phyloP scores from a whole-genome alignment of 345 rosid genomes.

The Draba incana region DNA sequence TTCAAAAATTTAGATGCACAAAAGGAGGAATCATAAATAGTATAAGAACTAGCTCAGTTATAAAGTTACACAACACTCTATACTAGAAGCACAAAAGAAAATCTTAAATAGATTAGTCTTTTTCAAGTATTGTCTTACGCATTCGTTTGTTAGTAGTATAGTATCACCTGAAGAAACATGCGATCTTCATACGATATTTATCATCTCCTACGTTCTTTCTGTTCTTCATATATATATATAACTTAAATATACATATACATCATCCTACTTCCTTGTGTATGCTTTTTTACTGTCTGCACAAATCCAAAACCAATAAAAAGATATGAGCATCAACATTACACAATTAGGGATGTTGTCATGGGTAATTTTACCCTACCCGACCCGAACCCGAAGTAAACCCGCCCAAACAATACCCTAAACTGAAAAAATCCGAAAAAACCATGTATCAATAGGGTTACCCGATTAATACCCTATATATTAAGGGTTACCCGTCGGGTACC shows the following conservation, averaged over 20 bases:
- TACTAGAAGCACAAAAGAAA: constrained; percentile 19
- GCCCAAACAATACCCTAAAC: too few relatives aligned
- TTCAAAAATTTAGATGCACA: background rate
- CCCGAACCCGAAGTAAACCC: too few relatives aligned
- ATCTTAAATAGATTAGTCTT: background rate
- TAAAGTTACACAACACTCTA: constrained; percentile 18
- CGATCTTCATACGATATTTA: constrained; percentile 36
- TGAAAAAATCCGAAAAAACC: too few relatives aligned
- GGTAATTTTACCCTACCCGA: too few relatives aligned
- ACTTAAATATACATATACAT: constrained; percentile 53
- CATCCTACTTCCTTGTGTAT: constrained; percentile 59
- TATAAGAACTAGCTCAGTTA: constrained; percentile 19
- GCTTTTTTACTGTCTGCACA: constrained; percentile 70
- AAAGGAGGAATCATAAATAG: background rate
- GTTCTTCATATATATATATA: constrained; percentile 37
- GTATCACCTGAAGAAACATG: constrained; percentile 44
- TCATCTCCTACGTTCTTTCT: constrained; percentile 37
- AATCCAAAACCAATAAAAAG: constrained; percentile 10
- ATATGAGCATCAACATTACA: constrained; percentile 3
- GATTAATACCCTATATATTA: too few relatives aligned
- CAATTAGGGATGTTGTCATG: too few relatives aligned
- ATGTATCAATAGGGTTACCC: too few relatives aligned
- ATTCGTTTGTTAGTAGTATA: constrained; percentile 42
- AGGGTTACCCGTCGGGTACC: too few relatives aligned
- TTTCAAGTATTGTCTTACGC: constrained; percentile 26